Percentiles rank a stretch among this genome's conserved stretches.
These are phyloP conservation scores for Aspergillus fumigatus DNA, from an alignment of 2,329 filamentous ascomycete species.

Conservation along the genomic window DNA sequence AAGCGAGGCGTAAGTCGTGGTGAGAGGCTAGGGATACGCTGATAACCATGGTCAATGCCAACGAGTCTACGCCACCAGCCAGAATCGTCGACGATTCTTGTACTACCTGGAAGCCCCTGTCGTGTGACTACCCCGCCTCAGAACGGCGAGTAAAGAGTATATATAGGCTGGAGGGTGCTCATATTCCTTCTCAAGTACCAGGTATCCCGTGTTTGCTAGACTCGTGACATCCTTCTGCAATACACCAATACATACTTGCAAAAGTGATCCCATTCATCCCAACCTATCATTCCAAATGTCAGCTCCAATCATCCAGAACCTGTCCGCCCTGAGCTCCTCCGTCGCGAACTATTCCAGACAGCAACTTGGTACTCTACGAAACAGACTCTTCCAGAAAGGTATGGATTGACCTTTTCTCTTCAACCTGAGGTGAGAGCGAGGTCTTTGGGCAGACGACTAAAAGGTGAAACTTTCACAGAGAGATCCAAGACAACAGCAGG, in stretches of 20 bases:
- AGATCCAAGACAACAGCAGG: conserved; percentile 25
- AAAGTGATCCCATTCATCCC: not conserved
- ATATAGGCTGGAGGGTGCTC: conserved; percentile 17
- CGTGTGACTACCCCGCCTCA: conserved; percentile 21
- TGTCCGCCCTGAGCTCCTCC: conserved; percentile 15
- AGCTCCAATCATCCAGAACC: conserved; percentile 15
- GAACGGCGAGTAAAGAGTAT: conserved; percentile 6
- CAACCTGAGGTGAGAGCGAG: not conserved
- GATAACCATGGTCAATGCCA: not conserved
- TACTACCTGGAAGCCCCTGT: not conserved
- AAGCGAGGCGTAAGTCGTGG: not conserved
- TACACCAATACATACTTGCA: not conserved
- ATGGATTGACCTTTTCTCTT: not conserved
- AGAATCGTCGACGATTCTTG: not conserved
- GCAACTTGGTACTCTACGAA: conserved; percentile 14
- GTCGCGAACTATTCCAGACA: conserved; percentile 14
- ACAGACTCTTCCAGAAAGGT: conserved; percentile 19
- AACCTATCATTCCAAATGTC: conserved; percentile 14
- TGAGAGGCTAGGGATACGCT: not conserved
- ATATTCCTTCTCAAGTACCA: not conserved
- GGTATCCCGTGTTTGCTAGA: not conserved
- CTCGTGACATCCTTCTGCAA: not conserved
- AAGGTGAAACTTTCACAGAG: conserved; percentile 8
- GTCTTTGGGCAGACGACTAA: not conserved
- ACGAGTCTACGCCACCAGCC: not conserved